Base-by-base conservation (phyloP, 1,284 basidiomycete genomes). In the Ganoderma resinaceum region DNA sequence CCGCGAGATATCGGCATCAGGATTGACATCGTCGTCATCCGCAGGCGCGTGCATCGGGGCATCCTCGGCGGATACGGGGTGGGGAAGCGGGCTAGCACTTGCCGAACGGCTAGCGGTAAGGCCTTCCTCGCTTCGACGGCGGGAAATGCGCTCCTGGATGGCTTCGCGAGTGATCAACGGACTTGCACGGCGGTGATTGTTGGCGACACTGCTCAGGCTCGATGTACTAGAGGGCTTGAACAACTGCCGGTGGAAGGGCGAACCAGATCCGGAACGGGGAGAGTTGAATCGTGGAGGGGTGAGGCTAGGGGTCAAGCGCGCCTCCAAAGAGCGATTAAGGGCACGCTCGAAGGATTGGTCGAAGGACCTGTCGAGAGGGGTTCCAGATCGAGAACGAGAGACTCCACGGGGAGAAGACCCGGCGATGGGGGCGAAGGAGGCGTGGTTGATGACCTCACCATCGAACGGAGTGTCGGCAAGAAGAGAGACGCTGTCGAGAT, bases 141-240 rank as follows among this genome's bases (percentile, higher is more conserved):
- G 81, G 73, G 85, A 73, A 57, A 89, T 73, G 42, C 86, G 81
- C 69, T 83, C 79, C 67, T 86, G 83, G 38, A 91, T 82, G 62
- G 86, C 85, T 65, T 88, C 87, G 38, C 83, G 82, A 63, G 79
- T 87, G 63, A 89, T 87, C 62, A 86, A 81, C 75, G 74, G 31
- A 38, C 62, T 63, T 26, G 62, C 62, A 6, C 62, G 62, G 31
- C 77, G 76, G 35, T 71, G 73, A 63, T 66, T 74, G 37, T 70
- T 74, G 62, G 65, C 72, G 23, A 75, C 55, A 63, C 76, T 79
- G 2, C 70, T 62, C 29, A 73, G 59, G 49, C 73, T 76, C 1
- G 72, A 71, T 2, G 70, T 66, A 38, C 75, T 75, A 6, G 69
- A 38, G 7, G 69, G 66, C 35, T 68, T 70, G 65, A 72, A 72